Conservation (phyloP, 805 yeast species). For the Cyberlindnera subsufficiens region DNA sequence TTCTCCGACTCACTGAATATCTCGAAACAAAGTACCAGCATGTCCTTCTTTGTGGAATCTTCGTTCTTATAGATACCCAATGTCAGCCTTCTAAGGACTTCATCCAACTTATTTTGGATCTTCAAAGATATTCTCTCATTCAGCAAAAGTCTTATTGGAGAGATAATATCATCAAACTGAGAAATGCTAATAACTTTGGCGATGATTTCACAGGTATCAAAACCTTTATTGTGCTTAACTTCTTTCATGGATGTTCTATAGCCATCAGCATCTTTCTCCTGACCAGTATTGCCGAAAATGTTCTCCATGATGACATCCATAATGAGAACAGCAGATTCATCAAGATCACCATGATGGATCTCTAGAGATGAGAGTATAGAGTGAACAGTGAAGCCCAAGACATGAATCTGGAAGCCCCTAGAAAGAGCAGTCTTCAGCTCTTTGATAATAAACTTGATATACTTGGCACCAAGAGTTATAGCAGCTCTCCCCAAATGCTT, state of each 20-base stretch:
- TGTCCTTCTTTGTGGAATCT: slow-evolving; percentile 49
- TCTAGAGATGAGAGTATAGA: slow-evolving; percentile 53
- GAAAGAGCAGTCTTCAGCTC: slow-evolving; percentile 76
- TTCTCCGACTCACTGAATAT: slow-evolving; percentile 50
- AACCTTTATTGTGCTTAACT: slow-evolving; percentile 83
- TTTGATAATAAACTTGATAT: slow-evolving; percentile 65
- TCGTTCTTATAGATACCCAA: slow-evolving; percentile 73
- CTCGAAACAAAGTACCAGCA: slow-evolving; percentile 69
- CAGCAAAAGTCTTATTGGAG: slow-evolving; percentile 63
- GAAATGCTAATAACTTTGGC: slow-evolving; percentile 57
- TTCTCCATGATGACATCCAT: slow-evolving; percentile 85
- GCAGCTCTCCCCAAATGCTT: slow-evolving; percentile 65
- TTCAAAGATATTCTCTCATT: slow-evolving; percentile 60
- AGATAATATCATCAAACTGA: slow-evolving; percentile 49
- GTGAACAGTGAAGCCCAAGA: slow-evolving; percentile 84
- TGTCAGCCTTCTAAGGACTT: slow-evolving; percentile 68
- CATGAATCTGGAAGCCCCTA: slow-evolving; percentile 91
- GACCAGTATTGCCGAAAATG: slow-evolving; percentile 84
- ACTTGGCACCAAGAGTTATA: slow-evolving; percentile 60
- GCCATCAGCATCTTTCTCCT: slow-evolving; percentile 92
- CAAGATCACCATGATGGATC: slow-evolving; percentile 67
- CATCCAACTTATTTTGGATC: slow-evolving; percentile 71
- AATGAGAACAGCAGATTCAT: slow-evolving; percentile 53
- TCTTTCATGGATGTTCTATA: slow-evolving; percentile 83
- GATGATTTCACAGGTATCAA: slow-evolving; percentile 77